These are phyloP conservation scores for Colletotrichum karsti DNA, from an alignment of 2,329 filamentous ascomycete genomes.

Conservation along the genomic window DNA sequence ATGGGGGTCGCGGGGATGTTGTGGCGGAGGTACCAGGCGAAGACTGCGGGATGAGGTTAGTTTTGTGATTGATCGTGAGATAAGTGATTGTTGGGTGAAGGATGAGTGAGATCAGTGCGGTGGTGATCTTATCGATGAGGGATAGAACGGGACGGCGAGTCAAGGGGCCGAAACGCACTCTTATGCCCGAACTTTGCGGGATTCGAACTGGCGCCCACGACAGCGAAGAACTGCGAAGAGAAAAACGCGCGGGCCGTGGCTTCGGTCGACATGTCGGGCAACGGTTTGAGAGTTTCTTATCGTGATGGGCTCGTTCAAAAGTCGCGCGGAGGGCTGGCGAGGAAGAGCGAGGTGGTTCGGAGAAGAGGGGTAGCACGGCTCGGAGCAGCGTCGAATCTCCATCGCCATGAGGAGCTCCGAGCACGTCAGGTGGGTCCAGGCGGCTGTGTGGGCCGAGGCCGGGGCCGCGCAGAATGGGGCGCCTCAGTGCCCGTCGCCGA, in stretches of 20 bases:
- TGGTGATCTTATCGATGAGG: not conserved
- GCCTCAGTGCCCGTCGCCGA: not conserved
- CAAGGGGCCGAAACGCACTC: conserved; percentile 58
- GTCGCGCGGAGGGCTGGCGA: not conserved
- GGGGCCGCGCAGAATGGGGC: not conserved
- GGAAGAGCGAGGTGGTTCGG: conserved; percentile 18
- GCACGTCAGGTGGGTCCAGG: conserved; percentile 22
- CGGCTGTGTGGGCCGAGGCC: not conserved
- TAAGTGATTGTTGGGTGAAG: not conserved
- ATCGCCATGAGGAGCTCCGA: conserved; percentile 10
- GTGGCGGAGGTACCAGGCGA: conserved; percentile 87
- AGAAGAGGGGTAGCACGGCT: conserved; percentile 17
- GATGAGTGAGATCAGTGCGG: not conserved
- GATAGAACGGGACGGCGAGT: not conserved
- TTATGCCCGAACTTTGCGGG: conserved; percentile 88
- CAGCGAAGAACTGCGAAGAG: conserved; percentile 80
- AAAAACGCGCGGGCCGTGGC: conserved; percentile 82
- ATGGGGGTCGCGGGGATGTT: conserved; percentile 81
- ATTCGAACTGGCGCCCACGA: conserved; percentile 89
- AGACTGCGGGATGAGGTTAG: conserved; percentile 65
- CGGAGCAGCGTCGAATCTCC: conserved; percentile 16
- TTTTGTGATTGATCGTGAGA: not conserved
- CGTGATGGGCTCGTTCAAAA: not conserved
- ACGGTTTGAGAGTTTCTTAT: not conserved
- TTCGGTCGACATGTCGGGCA: conserved; percentile 68